Conservation (phyloP, 129 eudicot genomes). For the Flaveria linearis region DNA sequence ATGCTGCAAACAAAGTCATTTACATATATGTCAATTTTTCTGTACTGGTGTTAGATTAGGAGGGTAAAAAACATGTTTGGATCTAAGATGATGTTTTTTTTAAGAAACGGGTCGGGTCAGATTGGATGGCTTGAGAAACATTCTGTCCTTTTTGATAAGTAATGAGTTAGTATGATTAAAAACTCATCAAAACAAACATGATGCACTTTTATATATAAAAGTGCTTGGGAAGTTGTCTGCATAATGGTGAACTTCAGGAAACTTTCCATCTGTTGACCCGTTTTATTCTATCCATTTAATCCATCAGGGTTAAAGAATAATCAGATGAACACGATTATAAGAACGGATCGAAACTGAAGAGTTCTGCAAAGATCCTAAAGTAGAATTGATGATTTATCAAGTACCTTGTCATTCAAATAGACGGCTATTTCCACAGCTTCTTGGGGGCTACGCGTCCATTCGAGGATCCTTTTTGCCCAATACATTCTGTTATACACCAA, state of each 20-base stretch:
- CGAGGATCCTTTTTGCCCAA: constrained; percentile 97
- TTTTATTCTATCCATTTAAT: not conserved
- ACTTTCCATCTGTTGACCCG: not conserved
- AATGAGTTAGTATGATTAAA: not conserved
- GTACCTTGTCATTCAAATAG: constrained; percentile 89
- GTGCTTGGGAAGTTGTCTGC: not conserved
- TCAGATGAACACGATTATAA: not conserved
- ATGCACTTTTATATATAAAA: constrained; percentile 4
- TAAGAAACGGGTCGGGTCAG: constrained; percentile 1
- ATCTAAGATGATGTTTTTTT: not conserved
- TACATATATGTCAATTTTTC: not conserved
- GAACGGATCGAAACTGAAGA: constrained; percentile 11
- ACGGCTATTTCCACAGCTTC: constrained; percentile 87
- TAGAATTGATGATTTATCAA: not conserved
- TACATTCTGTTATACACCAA: constrained; percentile 67
- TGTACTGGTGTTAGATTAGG: constrained; percentile 7
- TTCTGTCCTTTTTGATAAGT: not conserved
- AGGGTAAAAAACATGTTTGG: not conserved
- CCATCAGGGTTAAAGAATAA: not conserved
- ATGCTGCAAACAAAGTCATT: constrained; percentile 53
- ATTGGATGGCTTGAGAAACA: constrained; percentile 8
- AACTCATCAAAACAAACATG: not conserved
- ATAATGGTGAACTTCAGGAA: not conserved
- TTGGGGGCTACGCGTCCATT: constrained; percentile 91
- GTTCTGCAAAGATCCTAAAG: not conserved